These are phyloP conservation scores for Penicillium daleae DNA, from an alignment of 495 filamentous ascomycete species.

Conservation along the genomic window DNA sequence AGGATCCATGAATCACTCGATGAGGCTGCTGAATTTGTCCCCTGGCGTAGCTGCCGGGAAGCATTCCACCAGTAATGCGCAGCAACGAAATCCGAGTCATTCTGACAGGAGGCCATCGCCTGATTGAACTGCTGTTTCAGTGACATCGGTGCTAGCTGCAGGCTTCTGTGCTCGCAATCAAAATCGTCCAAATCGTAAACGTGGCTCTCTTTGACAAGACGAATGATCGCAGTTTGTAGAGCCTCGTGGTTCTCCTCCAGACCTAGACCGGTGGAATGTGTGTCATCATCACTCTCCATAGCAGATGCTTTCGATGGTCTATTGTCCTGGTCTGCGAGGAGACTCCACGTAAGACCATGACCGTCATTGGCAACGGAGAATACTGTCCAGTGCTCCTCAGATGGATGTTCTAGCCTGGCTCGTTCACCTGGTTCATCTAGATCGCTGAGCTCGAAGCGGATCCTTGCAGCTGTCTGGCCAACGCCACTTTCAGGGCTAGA, in stretches of 20 bases:
- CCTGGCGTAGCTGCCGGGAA: constrained; percentile 43
- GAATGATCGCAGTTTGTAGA: constrained; percentile 78
- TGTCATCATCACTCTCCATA: constrained; percentile 56
- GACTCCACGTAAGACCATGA: constrained; percentile 66
- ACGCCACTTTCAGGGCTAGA: constrained; percentile 30
- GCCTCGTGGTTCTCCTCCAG: constrained; percentile 82
- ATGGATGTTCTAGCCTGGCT: constrained; percentile 42
- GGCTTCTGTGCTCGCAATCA: constrained; percentile 5
- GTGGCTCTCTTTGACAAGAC: constrained; percentile 79
- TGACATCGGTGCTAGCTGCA: constrained; percentile 19
- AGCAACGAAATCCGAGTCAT: constrained; percentile 49
- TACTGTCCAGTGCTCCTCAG: constrained; percentile 55
- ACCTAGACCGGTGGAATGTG: constrained; percentile 64
- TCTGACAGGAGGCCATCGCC: constrained; percentile 44
- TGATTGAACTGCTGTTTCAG: constrained; percentile 46
- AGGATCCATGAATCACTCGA: constrained; percentile 49
- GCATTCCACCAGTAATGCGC: constrained; percentile 57
- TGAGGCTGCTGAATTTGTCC: constrained; percentile 21
- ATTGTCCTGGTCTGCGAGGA: constrained; percentile 49
- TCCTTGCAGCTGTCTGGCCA: constrained; percentile 42
- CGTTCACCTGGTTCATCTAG: constrained; percentile 41
- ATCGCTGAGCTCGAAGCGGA: constrained; percentile 50
- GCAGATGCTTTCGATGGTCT: constrained; percentile 16
- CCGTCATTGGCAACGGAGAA: constrained; percentile 77
- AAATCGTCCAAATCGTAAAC: constrained; percentile 43